phyloP scores from a whole-genome alignment of 2,329 filamentous ascomycete species.

The Moelleriella libera region DNA sequence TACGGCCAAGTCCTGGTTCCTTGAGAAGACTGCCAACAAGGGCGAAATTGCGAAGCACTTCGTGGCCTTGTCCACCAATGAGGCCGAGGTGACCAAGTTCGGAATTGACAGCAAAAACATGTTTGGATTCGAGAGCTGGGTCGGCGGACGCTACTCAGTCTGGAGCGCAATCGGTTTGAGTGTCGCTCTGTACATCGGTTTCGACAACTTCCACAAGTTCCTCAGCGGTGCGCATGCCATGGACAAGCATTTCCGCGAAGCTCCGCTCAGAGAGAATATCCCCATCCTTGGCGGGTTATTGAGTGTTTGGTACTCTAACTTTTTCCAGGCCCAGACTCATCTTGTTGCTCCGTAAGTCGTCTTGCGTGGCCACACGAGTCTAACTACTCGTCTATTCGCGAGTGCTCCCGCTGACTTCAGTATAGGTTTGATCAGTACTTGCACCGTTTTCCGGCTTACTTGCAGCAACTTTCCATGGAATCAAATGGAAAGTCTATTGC shows the following conservation, averaged over 20 bases:
- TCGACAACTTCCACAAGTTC: slow-evolving; percentile 95
- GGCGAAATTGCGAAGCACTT: slow-evolving; percentile 96
- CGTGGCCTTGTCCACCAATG: slow-evolving; percentile 93
- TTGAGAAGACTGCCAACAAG: slow-evolving; percentile 63
- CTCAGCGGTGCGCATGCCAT: slow-evolving; percentile 88
- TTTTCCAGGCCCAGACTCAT: slow-evolving; percentile 96
- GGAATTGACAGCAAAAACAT: slow-evolving; percentile 98
- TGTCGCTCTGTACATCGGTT: slow-evolving; percentile 89
- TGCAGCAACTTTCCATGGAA: slow-evolving; percentile 99
- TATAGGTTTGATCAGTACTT: slow-evolving; percentile 92
- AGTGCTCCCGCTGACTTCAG: slow-evolving; percentile 2
- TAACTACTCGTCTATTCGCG: neutral
- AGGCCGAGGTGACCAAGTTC: slow-evolving; percentile 90
- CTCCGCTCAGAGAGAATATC: slow-evolving; percentile 89
- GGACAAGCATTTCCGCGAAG: slow-evolving; percentile 94
- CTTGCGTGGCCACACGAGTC: neutral
- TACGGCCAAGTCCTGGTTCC: slow-evolving; percentile 93
- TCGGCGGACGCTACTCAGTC: slow-evolving; percentile 94
- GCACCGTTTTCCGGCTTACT: slow-evolving; percentile 96
- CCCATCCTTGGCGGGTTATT: slow-evolving; percentile 81
- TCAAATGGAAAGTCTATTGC: slow-evolving; percentile 98
- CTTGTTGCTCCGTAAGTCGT: slow-evolving; percentile 78
- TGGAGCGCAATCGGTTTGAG: slow-evolving; percentile 97
- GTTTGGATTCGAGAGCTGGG: slow-evolving; percentile 99
- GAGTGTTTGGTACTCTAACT: slow-evolving; percentile 98